Base-by-base conservation (phyloP, 345 rosid species). In the Angophora floribunda region DNA sequence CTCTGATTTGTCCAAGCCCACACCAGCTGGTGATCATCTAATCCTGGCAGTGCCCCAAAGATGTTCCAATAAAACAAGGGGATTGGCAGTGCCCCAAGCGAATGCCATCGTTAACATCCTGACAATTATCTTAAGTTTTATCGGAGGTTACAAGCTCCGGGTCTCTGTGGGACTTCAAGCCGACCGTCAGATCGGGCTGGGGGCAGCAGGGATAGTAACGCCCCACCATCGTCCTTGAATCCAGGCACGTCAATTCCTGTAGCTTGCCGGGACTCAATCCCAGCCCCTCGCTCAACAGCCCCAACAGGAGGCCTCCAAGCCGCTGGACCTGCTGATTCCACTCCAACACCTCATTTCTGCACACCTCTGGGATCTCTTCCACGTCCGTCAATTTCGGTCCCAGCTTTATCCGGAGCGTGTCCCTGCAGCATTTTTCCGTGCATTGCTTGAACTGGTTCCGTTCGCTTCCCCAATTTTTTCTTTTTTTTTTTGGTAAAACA, bases 11-110 rank as follows among this genome's bases (percentile, higher is more conserved):
- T 63, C 53, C 1, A 90, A 92, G 61, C 70, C 86, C 50, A 53
- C 87, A 79, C 85, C 89, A 70, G 86, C 82, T 85, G 67, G 87
- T 86, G 88, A 16, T 52, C n/a, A 13, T 85, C n/a, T 30, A 86
- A 3, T 53, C 12, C 32, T 67, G 50, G 78, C 51, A 52, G 75
- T 65, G 55, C 88, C 88, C 70, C 52, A 86, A 16, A 86, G 92
- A 93, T 88, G 90, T 63, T 80, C 91, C 90, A 12, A 91, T 91
- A 93, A 95, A 94, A 91, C 98, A 90, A 86, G 97, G 98, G 49
- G 97, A 96, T 91, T 97, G 98, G 99, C 87, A 86, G 47, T 97
- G 98, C 92, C 94, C 95, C 63, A 94, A 94, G 99, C 96, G 93
- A 52, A 92, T 87, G 86, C 90, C 61, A 85, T 24, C 8, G 47